A percentile compares a stretch with the other conserved stretches of the same genome.
These are phyloP conservation scores for Beauveria brongniartii DNA, from an alignment of 2,329 filamentous ascomycete genomes.

Conservation along the genomic window DNA sequence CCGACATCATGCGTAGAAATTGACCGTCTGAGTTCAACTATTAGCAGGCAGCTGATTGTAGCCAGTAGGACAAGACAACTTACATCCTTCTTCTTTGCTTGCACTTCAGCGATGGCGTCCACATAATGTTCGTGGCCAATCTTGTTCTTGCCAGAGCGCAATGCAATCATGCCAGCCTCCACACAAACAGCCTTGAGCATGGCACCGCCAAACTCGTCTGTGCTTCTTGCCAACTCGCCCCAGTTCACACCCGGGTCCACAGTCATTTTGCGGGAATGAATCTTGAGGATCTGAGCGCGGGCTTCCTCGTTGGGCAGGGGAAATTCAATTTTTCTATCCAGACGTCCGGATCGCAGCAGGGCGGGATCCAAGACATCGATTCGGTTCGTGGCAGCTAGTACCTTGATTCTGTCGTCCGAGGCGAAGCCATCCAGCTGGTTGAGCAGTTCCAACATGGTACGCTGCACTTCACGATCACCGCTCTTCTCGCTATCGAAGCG, in stretches of 20 bases:
- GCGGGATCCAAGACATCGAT: constrained; percentile 91
- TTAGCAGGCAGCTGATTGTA: constrained; percentile 10
- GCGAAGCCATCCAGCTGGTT: constrained; percentile 98
- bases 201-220: constrained; percentile 95
- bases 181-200: constrained; percentile 98
- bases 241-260: constrained; percentile 92
- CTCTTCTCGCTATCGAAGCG: constrained; percentile 98
- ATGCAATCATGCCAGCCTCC: constrained; percentile 97
- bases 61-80: constrained; percentile 25
- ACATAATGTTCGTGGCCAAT: constrained; percentile 98
- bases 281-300: constrained; percentile 91
- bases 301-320: constrained; percentile 97
- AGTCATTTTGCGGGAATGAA: constrained; percentile 97
- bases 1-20: constrained; percentile 39
- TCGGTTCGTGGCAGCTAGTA: constrained; percentile 88
- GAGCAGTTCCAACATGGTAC: constrained; percentile 96
- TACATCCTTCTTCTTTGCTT: constrained; percentile 88
- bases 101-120: constrained; percentile 94
- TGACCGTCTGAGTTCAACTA: constrained; percentile 40
- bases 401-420: constrained; percentile 93
- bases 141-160: constrained; percentile 90
- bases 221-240: constrained; percentile 89
- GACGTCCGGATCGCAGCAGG: constrained; percentile 79
- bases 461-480: constrained; percentile 93
- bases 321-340: constrained; percentile 98